Conservation (phyloP, 495 filamentous ascomycete species). For the Platismatia glauca region DNA sequence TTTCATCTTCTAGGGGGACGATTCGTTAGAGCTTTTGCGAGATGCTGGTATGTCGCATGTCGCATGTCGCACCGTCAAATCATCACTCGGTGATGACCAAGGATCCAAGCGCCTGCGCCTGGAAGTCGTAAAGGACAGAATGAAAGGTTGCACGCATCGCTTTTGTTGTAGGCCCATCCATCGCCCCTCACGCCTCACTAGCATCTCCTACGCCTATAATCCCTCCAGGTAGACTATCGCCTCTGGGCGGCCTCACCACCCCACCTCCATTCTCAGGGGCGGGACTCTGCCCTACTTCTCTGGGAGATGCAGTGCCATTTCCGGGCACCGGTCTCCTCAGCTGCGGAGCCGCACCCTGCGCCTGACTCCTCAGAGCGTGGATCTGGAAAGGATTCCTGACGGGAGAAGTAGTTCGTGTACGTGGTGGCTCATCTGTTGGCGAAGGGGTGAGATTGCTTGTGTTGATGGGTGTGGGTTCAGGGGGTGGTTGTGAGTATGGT, state of each 20-base stretch:
- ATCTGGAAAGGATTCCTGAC: slow-evolving; percentile 20
- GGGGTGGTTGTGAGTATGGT: not conserved
- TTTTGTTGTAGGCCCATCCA: not conserved
- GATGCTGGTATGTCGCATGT: too few species aligned
- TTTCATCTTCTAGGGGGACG: not conserved
- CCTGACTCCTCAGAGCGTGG: slow-evolving; percentile 20
- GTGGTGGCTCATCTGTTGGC: slow-evolving; percentile 10
- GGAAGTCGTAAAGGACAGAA: not conserved
- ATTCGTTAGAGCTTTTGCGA: not conserved
- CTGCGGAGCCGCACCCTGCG: slow-evolving; percentile 18
- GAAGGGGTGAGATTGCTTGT: not conserved
- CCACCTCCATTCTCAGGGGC: not conserved
- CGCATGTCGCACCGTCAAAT: not conserved
- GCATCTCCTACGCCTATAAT: not conserved
- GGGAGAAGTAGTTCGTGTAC: slow-evolving; percentile 9
- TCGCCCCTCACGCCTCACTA: not conserved
- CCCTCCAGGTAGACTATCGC: slow-evolving; percentile 14
- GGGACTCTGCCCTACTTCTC: slow-evolving; percentile 4
- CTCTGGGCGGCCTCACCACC: slow-evolving; percentile 14
- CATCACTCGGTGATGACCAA: not conserved
- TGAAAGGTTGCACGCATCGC: not conserved
- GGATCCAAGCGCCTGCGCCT: not conserved
- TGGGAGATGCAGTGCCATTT: slow-evolving; percentile 15
- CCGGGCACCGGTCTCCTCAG: slow-evolving; percentile 17
- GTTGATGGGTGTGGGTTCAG: slow-evolving; percentile 1